Base-by-base conservation (phyloP, 352 stramenopile species). In the Pilasporangium apinafurcum region DNA sequence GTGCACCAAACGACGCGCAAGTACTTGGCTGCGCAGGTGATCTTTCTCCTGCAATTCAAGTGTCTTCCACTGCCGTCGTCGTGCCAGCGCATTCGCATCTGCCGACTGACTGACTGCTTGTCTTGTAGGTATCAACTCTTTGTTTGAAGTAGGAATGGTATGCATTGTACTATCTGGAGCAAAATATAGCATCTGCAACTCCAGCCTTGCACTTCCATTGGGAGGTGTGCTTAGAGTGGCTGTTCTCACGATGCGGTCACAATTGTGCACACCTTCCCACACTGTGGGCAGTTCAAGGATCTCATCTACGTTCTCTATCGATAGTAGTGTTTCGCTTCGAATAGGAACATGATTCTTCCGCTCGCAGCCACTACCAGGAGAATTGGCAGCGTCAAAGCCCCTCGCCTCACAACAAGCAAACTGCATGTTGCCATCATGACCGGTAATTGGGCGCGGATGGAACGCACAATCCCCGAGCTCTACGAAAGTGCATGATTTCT, bases 41-140 rank as follows among this genome's bases (percentile, higher is more conserved):
- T 91, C 75, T 32, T 74, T 74, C 43, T 87, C 78, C 51, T 91
- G 78, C 2, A 82, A 57, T 25, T 79, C 60, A 18, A 88, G 22
- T n/a, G 61, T 58, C 12, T 68, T 64, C 53, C 57, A 86, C 40
- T 85, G 72, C 28, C 48, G 50, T 29, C 45, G 57, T 41, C 53
- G 46, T 3, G 29, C 46, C 16, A 57, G 47, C 9, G 59, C 48
- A 37, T 22, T 58, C 16, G 36, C 21, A 6, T 48, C 2, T 34
- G 18, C 20, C 8, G 22, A 16, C 2, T 6, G 16, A 33, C 33
- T 28, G 41, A 24, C 12, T 22, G 26, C n/a, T 35, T 17, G 21
- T 20, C 9, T 24, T 14, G 34, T 4, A 14, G 42, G 32, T 22
- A 13, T 31, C 10, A 24, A 24, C 16, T 25, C 34, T 21, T 18